A percentile compares a stretch with the other conserved stretches of the same genome.
Conservation (phyloP, 495 filamentous ascomycete genomes). For the Tuber melanosporum region DNA sequence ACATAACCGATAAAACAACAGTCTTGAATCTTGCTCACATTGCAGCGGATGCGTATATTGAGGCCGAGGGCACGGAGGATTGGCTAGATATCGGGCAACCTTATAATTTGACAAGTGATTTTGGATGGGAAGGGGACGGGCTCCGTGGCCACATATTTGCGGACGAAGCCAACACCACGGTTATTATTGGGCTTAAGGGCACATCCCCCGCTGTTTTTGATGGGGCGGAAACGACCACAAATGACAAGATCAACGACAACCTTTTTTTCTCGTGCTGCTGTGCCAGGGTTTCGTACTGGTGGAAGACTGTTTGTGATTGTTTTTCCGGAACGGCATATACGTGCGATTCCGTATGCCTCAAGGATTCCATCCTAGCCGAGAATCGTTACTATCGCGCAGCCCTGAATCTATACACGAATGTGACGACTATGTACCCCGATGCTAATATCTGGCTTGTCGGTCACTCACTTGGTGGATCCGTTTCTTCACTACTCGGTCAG, state of each 20-base stretch:
- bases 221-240: constrained; percentile 88
- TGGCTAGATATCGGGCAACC: constrained; percentile 75
- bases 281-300: constrained; percentile 81
- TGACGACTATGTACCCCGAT: constrained; percentile 78
- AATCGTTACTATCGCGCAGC: constrained; percentile 85
- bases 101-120: constrained; percentile 74
- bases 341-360: constrained; percentile 85
- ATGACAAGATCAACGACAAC: constrained; percentile 97
- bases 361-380: constrained; percentile 64
- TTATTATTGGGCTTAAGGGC: constrained; percentile 88
- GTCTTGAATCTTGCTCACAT: constrained; percentile 78
- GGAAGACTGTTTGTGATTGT: constrained; percentile 88
- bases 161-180: constrained; percentile 73
- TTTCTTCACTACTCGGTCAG: constrained; percentile 75
- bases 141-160: constrained; percentile 88
- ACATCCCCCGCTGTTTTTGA: constrained; percentile 88
- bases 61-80: constrained; percentile 60
- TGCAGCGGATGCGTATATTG: constrained; percentile 80
- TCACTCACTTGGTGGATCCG: constrained; percentile 84
- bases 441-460: constrained; percentile 81
- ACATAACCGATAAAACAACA: constrained; percentile 78
- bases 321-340: constrained; percentile 66
- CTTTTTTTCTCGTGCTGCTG: constrained; percentile 97
- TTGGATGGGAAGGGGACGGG: constrained; percentile 88
- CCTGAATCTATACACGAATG: constrained; percentile 82